Percentiles rank a stretch among this genome's conserved stretches.
Conservation (phyloP, 228 moss, liverwort and hornwort species). For the Sphagnum magellanicum region DNA sequence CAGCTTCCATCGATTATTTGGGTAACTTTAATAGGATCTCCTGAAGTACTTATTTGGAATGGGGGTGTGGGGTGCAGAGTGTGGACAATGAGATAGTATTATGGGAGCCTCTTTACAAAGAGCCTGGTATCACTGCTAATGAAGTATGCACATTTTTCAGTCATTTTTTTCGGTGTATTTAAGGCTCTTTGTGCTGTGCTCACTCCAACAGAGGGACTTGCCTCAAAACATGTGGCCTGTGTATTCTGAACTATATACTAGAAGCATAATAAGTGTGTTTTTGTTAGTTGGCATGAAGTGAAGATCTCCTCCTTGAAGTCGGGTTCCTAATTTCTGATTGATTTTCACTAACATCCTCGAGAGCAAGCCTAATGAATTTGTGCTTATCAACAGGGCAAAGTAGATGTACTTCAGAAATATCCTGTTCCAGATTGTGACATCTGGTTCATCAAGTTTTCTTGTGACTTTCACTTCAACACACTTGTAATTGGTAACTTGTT, state of each 20-base stretch:
- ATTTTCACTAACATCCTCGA: too few species aligned
- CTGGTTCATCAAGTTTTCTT: constrained; percentile 99
- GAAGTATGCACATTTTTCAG: constrained; percentile 11
- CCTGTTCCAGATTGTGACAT: constrained; percentile 96
- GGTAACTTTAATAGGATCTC: not conserved
- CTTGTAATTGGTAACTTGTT: constrained; percentile 56
- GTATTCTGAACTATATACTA: too few species aligned
- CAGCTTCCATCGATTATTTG: too few species aligned
- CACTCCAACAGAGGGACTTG: too few species aligned
- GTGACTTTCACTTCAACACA: constrained; percentile 83
- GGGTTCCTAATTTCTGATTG: too few species aligned
- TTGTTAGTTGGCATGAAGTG: not conserved
- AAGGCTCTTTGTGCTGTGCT: not conserved
- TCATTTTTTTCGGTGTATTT: not conserved
- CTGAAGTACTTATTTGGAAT: not conserved
- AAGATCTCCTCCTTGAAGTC: too few species aligned
- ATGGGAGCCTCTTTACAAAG: constrained; percentile 92
- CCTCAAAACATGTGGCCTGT: too few species aligned
- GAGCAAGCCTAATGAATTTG: too few species aligned
- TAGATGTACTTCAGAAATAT: constrained; percentile 90
- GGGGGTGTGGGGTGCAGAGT: constrained; percentile 33
- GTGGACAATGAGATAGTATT: constrained; percentile 96
- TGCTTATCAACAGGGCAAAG: constrained; percentile 39
- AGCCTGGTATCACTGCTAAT: constrained; percentile 37
- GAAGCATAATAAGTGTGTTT: too few species aligned